phyloP scores from a whole-genome alignment of 805 yeast genomes.

The Lipomyces orientalis region DNA sequence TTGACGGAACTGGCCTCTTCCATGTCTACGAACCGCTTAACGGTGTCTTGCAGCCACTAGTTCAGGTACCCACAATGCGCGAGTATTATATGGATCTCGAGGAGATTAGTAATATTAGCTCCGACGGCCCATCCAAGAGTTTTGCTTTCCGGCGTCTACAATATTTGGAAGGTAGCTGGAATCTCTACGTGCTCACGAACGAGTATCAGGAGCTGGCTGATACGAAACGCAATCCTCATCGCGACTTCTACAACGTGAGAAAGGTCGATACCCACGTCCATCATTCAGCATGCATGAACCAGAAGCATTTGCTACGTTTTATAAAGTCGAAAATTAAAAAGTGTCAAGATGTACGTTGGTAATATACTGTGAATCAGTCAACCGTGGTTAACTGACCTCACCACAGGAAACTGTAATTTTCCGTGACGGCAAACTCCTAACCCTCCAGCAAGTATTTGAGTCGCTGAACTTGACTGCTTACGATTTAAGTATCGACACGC shows the following conservation, averaged over 20 bases:
- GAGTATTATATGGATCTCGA: constrained; percentile 88
- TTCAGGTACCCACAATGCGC: constrained; percentile 65
- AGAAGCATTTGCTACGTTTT: constrained; percentile 91
- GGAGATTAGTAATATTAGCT: constrained; percentile 70
- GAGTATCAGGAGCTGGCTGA: constrained; percentile 92
- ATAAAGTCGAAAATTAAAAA: constrained; percentile 93
- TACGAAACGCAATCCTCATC: constrained; percentile 90
- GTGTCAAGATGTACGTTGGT: constrained; percentile 56
- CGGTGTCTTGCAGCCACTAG: constrained; percentile 19
- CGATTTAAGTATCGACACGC: constrained; percentile 92
- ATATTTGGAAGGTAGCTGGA: constrained; percentile 96
- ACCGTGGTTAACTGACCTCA: not conserved
- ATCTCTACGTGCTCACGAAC: constrained; percentile 81
- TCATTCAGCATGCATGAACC: constrained; percentile 99
- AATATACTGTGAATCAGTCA: not conserved
- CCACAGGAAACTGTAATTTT: constrained; percentile 79
- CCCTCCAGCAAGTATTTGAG: constrained; percentile 87
- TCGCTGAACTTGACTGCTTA: constrained; percentile 91
- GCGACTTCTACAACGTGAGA: constrained; percentile 95
- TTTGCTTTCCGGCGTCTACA: constrained; percentile 94
- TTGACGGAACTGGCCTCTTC: constrained; percentile 71
- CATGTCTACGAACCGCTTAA: constrained; percentile 58
- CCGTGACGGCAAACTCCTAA: constrained; percentile 88
- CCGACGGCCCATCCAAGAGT: constrained; percentile 96
- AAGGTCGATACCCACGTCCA: constrained; percentile 99